Base-by-base conservation (phyloP, 2,329 filamentous ascomycete genomes). In the Colletotrichum sojae region DNA sequence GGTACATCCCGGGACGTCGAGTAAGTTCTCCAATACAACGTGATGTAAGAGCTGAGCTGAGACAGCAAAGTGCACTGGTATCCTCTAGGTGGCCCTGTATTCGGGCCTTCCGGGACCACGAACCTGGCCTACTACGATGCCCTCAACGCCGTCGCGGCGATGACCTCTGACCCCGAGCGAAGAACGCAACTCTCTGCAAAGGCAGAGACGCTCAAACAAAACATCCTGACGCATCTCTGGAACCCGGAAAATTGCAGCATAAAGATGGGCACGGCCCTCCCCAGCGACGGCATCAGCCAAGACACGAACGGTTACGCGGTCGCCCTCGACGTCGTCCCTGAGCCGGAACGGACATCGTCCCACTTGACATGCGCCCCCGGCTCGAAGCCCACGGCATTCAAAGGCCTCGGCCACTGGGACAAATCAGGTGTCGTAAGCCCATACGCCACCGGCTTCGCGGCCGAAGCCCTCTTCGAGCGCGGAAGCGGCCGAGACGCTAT, bases 91-190 rank as follows among this genome's bases (percentile, higher is more conserved):
- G 67, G 45, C 1, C 55, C 67, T 2, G 56, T 69, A 0, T 56
- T 69, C 25, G 67, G 67, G 13, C 51, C 63, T 3, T 61, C 67
- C 2, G 52, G 52, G 5, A 56, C 62, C 1, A 52, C 43, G 15
- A 67, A 70, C 16, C 20, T 70, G 2, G 63, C 63, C 8, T 70
- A 70, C 27, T 62, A 70, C 46, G 63, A 67, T 43, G 67, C 67
- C 5, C 12, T 67, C 49, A 40, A 40, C 10, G 40, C 56, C 39
- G 53, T 62, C 9, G 25, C 22, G 18, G 10, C 36, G 0, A 66
- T 67, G 67, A 52, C 63, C 2, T 15, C 31, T 5, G 52, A 67
- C 25, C 45, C 20, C 4, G 10, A 22, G 6, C 48, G 12, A 2
- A 56, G 31, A 13, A 5, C 36, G 4, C 39, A 39, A 5, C 9